Evolutionary conservation across 2,329 filamentous ascomycete genomes (phyloP).

Genomic region (Penicillium sp.): DNA sequence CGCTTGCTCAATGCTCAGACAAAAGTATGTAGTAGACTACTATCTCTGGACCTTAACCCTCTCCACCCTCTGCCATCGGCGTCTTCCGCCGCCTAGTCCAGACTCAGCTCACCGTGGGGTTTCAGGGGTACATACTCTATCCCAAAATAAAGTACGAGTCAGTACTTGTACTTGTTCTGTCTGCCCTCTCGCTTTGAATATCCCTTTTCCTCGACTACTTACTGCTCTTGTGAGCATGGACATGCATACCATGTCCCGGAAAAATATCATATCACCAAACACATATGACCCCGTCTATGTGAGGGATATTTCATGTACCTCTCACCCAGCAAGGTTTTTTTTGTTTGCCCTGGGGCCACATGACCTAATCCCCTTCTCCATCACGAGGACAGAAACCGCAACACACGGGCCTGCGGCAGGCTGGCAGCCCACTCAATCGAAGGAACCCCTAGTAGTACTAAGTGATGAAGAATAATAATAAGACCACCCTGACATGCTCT

Average conservation of each 20-base stretch:
- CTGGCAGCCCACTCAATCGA: too few species aligned
- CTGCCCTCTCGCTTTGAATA: not conserved
- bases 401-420: constrained; percentile 6
- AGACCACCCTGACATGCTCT: not conserved
- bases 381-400: constrained; percentile 1
- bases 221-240: not conserved
- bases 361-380: not conserved
- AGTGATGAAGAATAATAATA: not conserved
- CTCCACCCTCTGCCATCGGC: constrained; percentile 2
- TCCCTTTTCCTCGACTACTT: not conserved
- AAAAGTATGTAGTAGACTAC: not conserved
- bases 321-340: not conserved
- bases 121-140: constrained; percentile 20
- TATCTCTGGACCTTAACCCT: not conserved
- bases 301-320: not conserved
- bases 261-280: not conserved
- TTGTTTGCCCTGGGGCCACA: not conserved
- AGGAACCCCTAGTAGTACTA: not conserved
- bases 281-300: not conserved
- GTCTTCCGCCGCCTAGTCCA: constrained; percentile 22
- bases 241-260: not conserved
- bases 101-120: constrained; percentile 28
- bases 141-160: not conserved
- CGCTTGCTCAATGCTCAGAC: not conserved
- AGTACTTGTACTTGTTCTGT: not conserved